Percentiles rank a stretch among this genome's conserved stretches.
phyloP scores from a whole-genome alignment of 1,284 basidiomycete species.

The Xerocomus nothofagi region DNA sequence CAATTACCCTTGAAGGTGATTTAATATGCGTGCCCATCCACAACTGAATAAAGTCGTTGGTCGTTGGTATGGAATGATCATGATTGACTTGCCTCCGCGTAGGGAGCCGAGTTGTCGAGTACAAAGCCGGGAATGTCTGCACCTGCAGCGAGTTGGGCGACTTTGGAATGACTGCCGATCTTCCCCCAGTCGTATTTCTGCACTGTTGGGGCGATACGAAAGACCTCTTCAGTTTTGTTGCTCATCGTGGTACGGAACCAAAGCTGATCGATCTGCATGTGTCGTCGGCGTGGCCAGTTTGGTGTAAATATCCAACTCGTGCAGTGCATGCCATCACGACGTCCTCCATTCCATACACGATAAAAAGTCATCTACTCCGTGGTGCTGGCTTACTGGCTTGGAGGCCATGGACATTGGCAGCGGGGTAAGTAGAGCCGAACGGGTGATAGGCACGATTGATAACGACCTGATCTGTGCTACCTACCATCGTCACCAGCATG shows the following conservation, averaged over 20 bases:
- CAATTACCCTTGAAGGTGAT: conserved; percentile 72
- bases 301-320: too few relatives aligned
- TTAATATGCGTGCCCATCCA: conserved; percentile 99
- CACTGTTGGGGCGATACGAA: conserved; percentile 66
- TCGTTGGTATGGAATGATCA: background rate
- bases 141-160: conserved; percentile 45
- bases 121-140: conserved; percentile 41
- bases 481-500: too few relatives aligned
- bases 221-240: conserved; percentile 43
- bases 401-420: background rate
- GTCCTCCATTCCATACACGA: background rate
- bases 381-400: background rate
- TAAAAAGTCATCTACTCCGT: background rate
- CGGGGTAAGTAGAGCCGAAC: background rate
- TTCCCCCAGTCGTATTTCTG: conserved; percentile 80
- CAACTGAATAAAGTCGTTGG: conserved; percentile 50
- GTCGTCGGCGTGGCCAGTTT: background rate
- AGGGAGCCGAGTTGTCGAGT: conserved; percentile 47
- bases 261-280: background rate
- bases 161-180: conserved; percentile 60
- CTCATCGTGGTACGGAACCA: conserved; percentile 21
- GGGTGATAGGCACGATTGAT: background rate
- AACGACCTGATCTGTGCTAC: too few relatives aligned
- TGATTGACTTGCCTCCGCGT: conserved; percentile 51
- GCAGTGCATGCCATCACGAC: too few relatives aligned